Evolutionary conservation across 306 rosid genomes (phyloP).

Genomic region (Purshia tridentata): DNA sequence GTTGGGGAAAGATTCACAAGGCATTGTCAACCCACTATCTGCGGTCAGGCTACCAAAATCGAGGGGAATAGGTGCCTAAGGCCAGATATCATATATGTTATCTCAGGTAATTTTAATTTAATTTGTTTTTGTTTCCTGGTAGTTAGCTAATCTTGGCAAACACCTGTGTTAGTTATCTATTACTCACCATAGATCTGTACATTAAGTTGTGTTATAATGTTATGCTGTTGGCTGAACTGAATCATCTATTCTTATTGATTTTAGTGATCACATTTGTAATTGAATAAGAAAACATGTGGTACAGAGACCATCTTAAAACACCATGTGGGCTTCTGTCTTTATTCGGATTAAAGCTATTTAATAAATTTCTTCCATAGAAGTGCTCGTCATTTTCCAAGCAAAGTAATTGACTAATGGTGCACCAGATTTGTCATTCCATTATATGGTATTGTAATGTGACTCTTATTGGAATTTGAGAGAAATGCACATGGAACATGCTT

Average conservation of each 20-base stretch:
- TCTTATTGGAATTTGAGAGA: not conserved
- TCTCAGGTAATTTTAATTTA: not conserved
- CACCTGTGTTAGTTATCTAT: not conserved
- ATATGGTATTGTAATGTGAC: too few species aligned
- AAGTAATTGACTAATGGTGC: not conserved
- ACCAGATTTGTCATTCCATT: not conserved
- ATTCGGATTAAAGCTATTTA: not conserved
- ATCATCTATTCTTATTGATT: too few species aligned
- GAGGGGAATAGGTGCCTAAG: constrained; percentile 76
- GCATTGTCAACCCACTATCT: constrained; percentile 64
- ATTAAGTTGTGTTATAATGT: not conserved
- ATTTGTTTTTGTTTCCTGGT: too few species aligned
- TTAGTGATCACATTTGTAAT: not conserved
- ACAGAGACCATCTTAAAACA: constrained; percentile 4
- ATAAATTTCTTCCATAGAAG: not conserved
- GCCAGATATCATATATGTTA: constrained; percentile 7
- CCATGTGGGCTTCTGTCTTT: not conserved
- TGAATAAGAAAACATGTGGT: constrained; percentile 3
- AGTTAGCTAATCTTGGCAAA: not conserved
- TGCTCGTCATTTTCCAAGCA: not conserved
- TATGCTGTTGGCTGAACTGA: too few species aligned
- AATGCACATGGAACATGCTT: not conserved
- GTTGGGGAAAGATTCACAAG: constrained; percentile 77
- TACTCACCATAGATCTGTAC: constrained; percentile 9
- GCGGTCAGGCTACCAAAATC: constrained; percentile 73